Conservation (phyloP, 495 filamentous ascomycete species). For the Parachaetomium inaequale region DNA sequence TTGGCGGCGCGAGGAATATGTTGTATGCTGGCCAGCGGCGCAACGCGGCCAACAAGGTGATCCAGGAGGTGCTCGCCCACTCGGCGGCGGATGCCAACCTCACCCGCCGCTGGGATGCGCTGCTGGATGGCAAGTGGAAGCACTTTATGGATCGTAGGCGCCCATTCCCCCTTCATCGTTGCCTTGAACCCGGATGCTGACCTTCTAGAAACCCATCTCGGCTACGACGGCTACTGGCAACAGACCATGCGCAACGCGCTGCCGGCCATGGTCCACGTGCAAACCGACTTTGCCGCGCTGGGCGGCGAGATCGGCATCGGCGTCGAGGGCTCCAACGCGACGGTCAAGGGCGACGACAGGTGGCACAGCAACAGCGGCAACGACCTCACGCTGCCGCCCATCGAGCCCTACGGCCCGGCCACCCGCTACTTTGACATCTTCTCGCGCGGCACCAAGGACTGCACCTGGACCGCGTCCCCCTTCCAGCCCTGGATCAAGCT, state of each 20-base stretch:
- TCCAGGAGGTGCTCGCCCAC: constrained; percentile 53
- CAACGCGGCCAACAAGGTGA: constrained; percentile 60
- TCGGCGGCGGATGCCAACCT: constrained; percentile 62
- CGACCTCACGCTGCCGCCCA: constrained; percentile 52
- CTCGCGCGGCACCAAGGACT: constrained; percentile 55
- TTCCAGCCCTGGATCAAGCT: constrained; percentile 55
- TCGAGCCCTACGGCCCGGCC: constrained; percentile 60
- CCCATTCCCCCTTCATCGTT: neutral
- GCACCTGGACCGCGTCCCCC: constrained; percentile 54
- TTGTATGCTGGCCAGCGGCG: constrained; percentile 62
- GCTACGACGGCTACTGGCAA: constrained; percentile 58
- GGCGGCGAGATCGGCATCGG: constrained; percentile 63
- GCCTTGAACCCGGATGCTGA: neutral
- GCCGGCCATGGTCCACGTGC: constrained; percentile 57
- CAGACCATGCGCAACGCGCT: constrained; percentile 68
- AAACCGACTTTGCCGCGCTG: constrained; percentile 52
- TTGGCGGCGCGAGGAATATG: constrained; percentile 58
- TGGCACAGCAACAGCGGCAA: constrained; percentile 57
- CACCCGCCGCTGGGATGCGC: constrained; percentile 57
- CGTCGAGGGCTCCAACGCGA: constrained; percentile 61
- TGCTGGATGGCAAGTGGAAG: constrained; percentile 69
- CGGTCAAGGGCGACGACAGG: constrained; percentile 62
- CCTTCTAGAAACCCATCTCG: constrained; percentile 49
- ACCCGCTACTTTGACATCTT: constrained; percentile 67
- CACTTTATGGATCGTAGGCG: constrained; percentile 63